These are phyloP conservation scores for Citrullus colocynthis DNA, from an alignment of 306 rosid species.

Conservation along the genomic window DNA sequence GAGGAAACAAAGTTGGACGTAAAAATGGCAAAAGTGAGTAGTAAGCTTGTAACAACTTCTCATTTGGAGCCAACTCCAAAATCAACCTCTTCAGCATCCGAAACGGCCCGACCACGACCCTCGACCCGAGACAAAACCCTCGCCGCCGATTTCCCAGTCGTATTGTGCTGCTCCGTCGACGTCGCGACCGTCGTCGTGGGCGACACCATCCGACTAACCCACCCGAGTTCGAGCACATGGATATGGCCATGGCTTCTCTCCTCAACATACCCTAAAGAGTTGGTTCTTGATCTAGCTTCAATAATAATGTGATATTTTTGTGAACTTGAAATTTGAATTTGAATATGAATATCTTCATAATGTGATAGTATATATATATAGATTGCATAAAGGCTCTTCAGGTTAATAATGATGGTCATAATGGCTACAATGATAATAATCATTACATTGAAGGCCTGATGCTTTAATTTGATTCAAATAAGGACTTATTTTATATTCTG, in stretches of 20 bases:
- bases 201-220: slow-evolving; percentile 44
- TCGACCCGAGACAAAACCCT: slow-evolving; percentile 50
- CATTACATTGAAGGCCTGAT: slow-evolving; percentile 42
- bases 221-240: slow-evolving; percentile 45
- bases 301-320: neutral
- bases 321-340: neutral
- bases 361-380: slow-evolving; percentile 21
- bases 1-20: slow-evolving; percentile 74
- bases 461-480: slow-evolving; percentile 32
- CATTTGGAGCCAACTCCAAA: slow-evolving; percentile 54
- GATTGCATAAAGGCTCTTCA: slow-evolving; percentile 17
- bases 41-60: slow-evolving; percentile 44
- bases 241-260: slow-evolving; percentile 30
- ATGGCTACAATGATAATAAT: slow-evolving; percentile 67
- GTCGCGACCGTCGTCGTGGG: slow-evolving; percentile 35
- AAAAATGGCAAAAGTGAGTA: slow-evolving; percentile 63
- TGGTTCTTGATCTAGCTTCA: neutral
- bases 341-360: neutral
- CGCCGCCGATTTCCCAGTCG: slow-evolving; percentile 67
- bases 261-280: slow-evolving; percentile 31
- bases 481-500: slow-evolving; percentile 14
- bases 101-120: slow-evolving; percentile 45
- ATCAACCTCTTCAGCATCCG: slow-evolving; percentile 63
- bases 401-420: slow-evolving; percentile 42
- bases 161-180: slow-evolving; percentile 49